Conservation (phyloP, 2,329 filamentous ascomycete species). For the Zasmidium angulare region DNA sequence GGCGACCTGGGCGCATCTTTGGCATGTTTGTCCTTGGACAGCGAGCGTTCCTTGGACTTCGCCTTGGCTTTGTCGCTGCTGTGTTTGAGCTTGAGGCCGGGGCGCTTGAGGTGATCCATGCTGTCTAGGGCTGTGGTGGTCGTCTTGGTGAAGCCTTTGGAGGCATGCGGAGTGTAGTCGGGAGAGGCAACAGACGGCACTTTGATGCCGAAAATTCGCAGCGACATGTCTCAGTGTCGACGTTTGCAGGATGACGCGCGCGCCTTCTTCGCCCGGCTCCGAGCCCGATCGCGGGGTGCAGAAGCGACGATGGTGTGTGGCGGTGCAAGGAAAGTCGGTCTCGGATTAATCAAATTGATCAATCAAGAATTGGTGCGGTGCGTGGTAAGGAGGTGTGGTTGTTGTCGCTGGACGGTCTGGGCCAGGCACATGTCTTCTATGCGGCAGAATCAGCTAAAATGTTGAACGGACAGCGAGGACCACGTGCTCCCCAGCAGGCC, state of each 20-base stretch:
- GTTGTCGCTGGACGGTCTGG: not conserved
- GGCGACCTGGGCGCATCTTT: slow-evolving; percentile 21
- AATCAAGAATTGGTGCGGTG: slow-evolving; percentile 22
- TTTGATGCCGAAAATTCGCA: not conserved
- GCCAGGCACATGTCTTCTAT: slow-evolving; percentile 9
- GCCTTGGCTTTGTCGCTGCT: slow-evolving; percentile 17
- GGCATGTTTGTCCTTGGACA: slow-evolving; percentile 30
- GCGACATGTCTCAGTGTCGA: not conserved
- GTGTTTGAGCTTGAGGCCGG: slow-evolving; percentile 21
- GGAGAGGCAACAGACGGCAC: not conserved
- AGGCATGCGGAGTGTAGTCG: not conserved
- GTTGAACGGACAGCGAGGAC: not conserved
- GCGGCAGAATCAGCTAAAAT: not conserved
- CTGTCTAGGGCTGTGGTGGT: slow-evolving; percentile 10
- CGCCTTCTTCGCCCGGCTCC: not conserved
- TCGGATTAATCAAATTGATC: too few species aligned
- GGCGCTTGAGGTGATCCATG: slow-evolving; percentile 39
- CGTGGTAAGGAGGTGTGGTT: slow-evolving; percentile 10
- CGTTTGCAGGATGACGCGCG: not conserved
- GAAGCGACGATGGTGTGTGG: not conserved
- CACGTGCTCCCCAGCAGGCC: not conserved
- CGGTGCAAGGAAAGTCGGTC: too few species aligned
- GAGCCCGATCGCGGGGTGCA: slow-evolving; percentile 6
- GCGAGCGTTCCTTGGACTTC: slow-evolving; percentile 29
- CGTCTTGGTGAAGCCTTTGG: not conserved